A percentile compares a stretch with the other conserved stretches of the same genome.
phyloP scores from a whole-genome alignment of 164 flowering plant genomes.

The Chimonanthus salicifolius region DNA sequence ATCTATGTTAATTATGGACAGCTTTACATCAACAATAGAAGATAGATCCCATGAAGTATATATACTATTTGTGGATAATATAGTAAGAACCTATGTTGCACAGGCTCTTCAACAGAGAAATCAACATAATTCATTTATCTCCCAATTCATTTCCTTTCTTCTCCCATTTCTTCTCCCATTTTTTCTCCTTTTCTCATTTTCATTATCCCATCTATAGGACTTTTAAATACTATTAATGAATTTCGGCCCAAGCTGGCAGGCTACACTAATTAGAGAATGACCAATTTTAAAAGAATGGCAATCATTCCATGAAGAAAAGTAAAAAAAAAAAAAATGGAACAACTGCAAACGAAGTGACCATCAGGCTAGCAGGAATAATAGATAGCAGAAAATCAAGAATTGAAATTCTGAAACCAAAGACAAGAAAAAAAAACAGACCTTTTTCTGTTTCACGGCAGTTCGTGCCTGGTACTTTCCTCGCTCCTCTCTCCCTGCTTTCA shows the following conservation, averaged over 20 bases:
- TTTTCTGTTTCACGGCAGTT: slow-evolving; percentile 75
- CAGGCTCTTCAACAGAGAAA: no score
- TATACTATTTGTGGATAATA: no score
- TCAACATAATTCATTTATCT: no score
- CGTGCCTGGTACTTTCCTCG: slow-evolving; percentile 69
- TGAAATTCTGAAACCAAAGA: background rate
- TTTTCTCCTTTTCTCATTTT: no score
- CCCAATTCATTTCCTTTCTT: no score
- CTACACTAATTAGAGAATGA: no score
- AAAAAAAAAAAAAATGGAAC: background rate
- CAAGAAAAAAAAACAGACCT: slow-evolving; percentile 37
- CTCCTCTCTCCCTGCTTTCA: slow-evolving; percentile 80
- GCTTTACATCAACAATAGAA: no score
- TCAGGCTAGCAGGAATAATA: background rate
- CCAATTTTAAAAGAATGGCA: background rate
- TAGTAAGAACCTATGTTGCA: no score
- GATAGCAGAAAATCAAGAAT: background rate
- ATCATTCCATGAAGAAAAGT: background rate
- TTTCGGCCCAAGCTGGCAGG: background rate
- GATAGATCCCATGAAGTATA: no score
- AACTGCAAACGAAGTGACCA: background rate
- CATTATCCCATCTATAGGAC: background rate
- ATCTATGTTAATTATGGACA: no score
- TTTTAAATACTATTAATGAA: no score
- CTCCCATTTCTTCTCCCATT: no score